A percentile compares a stretch with the other conserved stretches of the same genome.
These are phyloP conservation scores for Nicotiana paniculata DNA, from an alignment of 257 asterid genomes.

Conservation along the genomic window DNA sequence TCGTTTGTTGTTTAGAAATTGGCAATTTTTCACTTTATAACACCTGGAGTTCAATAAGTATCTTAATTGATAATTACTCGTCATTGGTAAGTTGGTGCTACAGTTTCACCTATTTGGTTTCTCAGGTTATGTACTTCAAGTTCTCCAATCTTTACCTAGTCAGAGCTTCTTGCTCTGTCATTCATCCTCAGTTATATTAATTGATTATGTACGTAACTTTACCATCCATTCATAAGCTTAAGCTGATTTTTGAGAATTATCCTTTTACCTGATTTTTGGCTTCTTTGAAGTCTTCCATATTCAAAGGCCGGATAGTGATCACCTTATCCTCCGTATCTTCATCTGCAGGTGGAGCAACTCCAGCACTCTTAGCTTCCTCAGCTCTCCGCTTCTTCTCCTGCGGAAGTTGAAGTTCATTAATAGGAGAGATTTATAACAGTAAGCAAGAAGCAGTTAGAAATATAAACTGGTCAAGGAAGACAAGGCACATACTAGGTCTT, in stretches of 20 bases:
- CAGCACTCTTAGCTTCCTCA: constrained; percentile 21
- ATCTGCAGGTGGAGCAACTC: constrained; percentile 13
- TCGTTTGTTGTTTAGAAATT: too few relatives aligned
- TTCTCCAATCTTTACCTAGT: too few relatives aligned
- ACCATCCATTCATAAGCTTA: too few relatives aligned
- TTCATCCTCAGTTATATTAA: too few relatives aligned
- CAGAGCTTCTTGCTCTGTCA: too few relatives aligned
- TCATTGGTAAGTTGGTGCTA: too few relatives aligned
- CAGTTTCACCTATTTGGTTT: too few relatives aligned
- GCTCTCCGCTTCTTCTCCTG: constrained; percentile 38
- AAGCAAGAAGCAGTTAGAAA: background rate
- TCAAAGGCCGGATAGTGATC: constrained; percentile 66
- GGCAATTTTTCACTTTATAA: too few relatives aligned
- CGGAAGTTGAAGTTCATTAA: background rate
- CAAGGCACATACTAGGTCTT: constrained; percentile 33
- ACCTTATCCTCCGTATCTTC: constrained; percentile 40
- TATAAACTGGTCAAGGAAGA: background rate
- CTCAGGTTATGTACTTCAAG: too few relatives aligned
- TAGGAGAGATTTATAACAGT: background rate
- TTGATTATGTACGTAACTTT: too few relatives aligned
- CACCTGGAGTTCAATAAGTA: too few relatives aligned
- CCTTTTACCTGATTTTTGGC: constrained; percentile 68
- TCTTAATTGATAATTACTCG: too few relatives aligned
- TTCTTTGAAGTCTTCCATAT: constrained; percentile 65
- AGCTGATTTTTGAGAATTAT: background rate